Evolutionary conservation across 169 alveolate species (phyloP), one percentile per base, ranked within the genome.

Genomic region (Babesia sp.): DNA sequence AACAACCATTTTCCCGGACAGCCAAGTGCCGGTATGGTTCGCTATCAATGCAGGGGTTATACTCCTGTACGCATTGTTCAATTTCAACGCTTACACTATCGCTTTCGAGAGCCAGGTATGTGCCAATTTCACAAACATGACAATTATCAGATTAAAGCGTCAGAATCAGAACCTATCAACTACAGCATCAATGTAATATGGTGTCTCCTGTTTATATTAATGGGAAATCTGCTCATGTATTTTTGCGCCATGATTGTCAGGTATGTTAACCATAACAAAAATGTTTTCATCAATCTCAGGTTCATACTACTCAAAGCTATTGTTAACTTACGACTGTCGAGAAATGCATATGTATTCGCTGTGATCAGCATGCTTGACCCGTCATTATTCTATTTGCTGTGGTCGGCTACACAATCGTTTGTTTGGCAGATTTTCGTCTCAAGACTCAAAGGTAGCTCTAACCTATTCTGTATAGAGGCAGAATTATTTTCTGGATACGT

Each of bases 351-450:
- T 51, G 75, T 80, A 50, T 83, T 89, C 41, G 91, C 91, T 24
- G 71, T 82, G 57, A 67, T 85, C 33, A 89, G 80, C 67, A 85
- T 86, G 75, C 75, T 89, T 36, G 93, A 89, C 50, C 93, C 93
- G 0, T 66, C 82, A 20, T 24, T 89, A 33, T 80, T 83, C 72
- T 89, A 89, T 75, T 68, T 85, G 28, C 44, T 89, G 48, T 89
- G 90, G 87, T 78, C 93, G 12, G 54, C 91, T 24, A 64, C 59
- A 26, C 93, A 89, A 71, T 36, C 86, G 14, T 55, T 89, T 29
- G 68, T 85, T 37, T 89, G 93, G 93, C 89, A 81, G 68, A 67
- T 72, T 39, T 66, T 81, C 41, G 67, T 81, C 28, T 18, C 39
- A 26, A 71, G 81, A 72, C 42, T 45, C 11, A 26, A 26, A 7